phyloP scores from a whole-genome alignment of 2,329 filamentous ascomycete species.

The Ophiognomonia clavigignenti-juglandacearum region DNA sequence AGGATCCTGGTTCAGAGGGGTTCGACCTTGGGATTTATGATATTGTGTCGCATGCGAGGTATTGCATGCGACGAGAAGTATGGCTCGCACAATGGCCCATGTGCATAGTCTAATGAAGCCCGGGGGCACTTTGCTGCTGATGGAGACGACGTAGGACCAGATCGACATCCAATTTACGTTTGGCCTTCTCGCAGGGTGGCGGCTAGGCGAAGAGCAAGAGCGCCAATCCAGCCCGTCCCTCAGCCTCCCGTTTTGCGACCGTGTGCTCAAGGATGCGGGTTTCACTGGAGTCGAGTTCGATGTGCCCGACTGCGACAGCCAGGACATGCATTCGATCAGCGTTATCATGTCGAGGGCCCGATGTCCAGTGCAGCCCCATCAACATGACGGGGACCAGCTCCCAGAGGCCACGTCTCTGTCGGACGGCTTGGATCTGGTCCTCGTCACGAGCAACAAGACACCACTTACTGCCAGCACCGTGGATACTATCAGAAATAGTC shows the following conservation, averaged over 20 bases:
- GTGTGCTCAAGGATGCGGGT: background rate
- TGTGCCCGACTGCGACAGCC: background rate
- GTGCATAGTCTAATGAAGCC: constrained; percentile 26
- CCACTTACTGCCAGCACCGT: too few species aligned
- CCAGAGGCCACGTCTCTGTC: background rate
- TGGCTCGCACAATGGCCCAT: constrained; percentile 20
- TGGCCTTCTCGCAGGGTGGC: constrained; percentile 31
- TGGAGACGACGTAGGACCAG: constrained; percentile 9
- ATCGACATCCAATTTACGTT: constrained; percentile 22
- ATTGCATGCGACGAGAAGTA: constrained; percentile 21
- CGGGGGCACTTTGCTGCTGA: constrained; percentile 28
- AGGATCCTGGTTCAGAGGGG: constrained; percentile 23
- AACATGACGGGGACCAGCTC: background rate
- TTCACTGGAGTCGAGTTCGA: constrained; percentile 2
- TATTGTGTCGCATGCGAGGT: constrained; percentile 26
- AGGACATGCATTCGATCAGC: background rate
- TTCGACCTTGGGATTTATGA: constrained; percentile 24
- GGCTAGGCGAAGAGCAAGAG: constrained; percentile 22
- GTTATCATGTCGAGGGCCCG: background rate
- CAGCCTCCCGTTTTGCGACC: background rate
- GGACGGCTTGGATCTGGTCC: too few species aligned
- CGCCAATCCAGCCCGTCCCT: background rate
- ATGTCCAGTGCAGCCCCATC: too few species aligned
- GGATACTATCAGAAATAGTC: too few species aligned
- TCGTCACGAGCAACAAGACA: too few species aligned